Evolutionary conservation across 768 basidiomycete genomes (phyloP).

Genomic region (Podaxis mareebaensis): DNA sequence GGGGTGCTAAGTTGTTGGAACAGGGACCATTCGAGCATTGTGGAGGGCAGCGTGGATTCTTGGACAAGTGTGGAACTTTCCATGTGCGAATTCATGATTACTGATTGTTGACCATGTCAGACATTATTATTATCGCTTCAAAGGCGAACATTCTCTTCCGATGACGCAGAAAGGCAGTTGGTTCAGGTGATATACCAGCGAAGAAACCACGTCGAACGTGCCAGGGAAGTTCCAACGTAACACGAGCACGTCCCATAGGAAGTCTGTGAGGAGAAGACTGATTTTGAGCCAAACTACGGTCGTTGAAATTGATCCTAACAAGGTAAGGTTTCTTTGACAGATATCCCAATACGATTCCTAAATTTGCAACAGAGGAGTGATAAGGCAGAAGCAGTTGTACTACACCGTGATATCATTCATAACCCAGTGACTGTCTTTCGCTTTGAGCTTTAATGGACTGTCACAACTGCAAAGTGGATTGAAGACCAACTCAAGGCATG

Average conservation of each 20-base stretch:
- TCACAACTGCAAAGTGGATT: conserved; percentile 86
- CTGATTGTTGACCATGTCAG: conserved; percentile 36
- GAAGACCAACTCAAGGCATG: conserved; percentile 84
- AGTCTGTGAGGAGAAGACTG: conserved; percentile 50
- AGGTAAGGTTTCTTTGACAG: conserved; percentile 38
- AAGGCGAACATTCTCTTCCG: conserved; percentile 68
- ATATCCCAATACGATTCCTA: background rate
- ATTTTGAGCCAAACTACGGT: conserved; percentile 89
- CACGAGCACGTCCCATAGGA: conserved; percentile 29
- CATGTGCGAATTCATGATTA: background rate
- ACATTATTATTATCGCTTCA: conserved; percentile 87
- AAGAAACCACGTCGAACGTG: conserved; percentile 35
- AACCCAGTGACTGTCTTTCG: conserved; percentile 93
- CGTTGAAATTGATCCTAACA: conserved; percentile 81
- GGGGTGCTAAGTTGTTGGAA: conserved; percentile 74
- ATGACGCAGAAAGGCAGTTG: conserved; percentile 66
- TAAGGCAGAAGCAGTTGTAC: conserved; percentile 84
- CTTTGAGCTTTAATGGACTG: conserved; percentile 97
- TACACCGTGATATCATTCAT: conserved; percentile 94
- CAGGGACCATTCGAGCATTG: conserved; percentile 88
- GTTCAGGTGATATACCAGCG: conserved; percentile 61
- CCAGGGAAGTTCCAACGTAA: conserved; percentile 34
- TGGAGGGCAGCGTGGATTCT: conserved; percentile 73
- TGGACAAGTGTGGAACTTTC: conserved; percentile 69
- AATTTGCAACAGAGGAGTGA: conserved; percentile 61